Conservation (phyloP, 345 rosid genomes). For the Geranium brycei region DNA sequence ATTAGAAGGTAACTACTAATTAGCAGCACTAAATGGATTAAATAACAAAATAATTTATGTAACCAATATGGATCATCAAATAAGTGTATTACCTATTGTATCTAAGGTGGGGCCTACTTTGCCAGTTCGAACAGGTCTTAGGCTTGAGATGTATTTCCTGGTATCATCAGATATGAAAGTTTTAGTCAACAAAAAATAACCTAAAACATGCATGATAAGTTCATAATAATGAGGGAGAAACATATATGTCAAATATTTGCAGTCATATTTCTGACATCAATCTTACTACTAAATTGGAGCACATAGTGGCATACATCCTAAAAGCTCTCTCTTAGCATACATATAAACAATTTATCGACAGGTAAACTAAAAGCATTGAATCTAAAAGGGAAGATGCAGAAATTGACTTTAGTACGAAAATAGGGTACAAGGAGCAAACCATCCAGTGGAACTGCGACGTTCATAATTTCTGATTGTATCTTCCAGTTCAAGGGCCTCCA, state of each 20-base stretch:
- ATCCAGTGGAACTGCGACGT: slow-evolving; percentile 72
- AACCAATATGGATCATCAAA: neutral
- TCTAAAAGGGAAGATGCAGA: slow-evolving; percentile 2
- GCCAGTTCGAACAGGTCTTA: slow-evolving; percentile 56
- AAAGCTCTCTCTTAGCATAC: neutral
- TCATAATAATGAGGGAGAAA: neutral
- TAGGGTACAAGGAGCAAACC: slow-evolving; percentile 38
- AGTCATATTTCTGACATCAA: neutral
- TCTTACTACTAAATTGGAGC: neutral
- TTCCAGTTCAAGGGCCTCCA: slow-evolving; percentile 84
- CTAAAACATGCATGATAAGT: neutral
- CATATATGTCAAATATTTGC: neutral
- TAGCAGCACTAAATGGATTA: neutral
- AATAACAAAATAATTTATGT: neutral
- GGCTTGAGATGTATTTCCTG: slow-evolving; percentile 92
- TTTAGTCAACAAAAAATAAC: slow-evolving; percentile 5
- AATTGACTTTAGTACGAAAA: slow-evolving; percentile 1
- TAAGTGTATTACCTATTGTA: slow-evolving; percentile 42
- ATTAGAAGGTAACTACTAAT: neutral
- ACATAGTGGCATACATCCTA: neutral
- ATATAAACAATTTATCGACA: too few relatives aligned
- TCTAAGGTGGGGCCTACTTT: slow-evolving; percentile 54
- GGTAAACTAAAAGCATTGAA: too few relatives aligned
- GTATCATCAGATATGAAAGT: slow-evolving; percentile 8
- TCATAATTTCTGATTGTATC: slow-evolving; percentile 85